Conservation (phyloP, 169 alveolate species). For the Plasmodium billcollinsi region DNA sequence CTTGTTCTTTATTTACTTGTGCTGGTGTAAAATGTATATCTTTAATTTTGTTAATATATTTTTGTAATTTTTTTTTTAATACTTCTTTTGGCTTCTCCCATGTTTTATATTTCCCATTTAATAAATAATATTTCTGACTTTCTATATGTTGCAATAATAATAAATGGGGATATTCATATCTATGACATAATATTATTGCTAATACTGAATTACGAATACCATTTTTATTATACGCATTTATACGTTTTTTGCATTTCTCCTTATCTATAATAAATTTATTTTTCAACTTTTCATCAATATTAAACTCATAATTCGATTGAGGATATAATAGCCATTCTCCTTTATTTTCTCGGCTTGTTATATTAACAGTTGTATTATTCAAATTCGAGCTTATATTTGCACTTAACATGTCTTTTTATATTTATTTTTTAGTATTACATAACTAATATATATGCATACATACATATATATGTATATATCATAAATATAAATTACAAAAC, state of each 20-base stretch:
- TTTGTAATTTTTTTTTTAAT: constrained; percentile 78
- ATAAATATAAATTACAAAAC: too few species aligned
- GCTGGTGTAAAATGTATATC: constrained; percentile 39
- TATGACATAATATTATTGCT: constrained; percentile 84
- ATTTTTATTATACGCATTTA: constrained; percentile 78
- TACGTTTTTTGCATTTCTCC: constrained; percentile 76
- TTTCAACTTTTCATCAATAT: constrained; percentile 49
- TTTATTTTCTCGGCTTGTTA: constrained; percentile 8
- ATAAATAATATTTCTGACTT: constrained; percentile 76
- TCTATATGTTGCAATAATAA: constrained; percentile 68
- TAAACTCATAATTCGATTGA: constrained; percentile 51
- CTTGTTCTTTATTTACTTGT: constrained; percentile 22
- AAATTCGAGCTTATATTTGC: background rate
- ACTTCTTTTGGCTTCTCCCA: constrained; percentile 83
- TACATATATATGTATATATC: too few species aligned
- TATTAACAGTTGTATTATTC: background rate
- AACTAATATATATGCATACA: too few species aligned
- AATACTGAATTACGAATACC: constrained; percentile 83
- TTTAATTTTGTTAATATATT: constrained; percentile 73
- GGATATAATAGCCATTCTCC: constrained; percentile 53
- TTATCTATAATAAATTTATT: constrained; percentile 30
- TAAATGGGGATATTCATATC: constrained; percentile 81
- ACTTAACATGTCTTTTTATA: background rate
- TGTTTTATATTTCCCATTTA: constrained; percentile 83
- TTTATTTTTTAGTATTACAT: too few species aligned